A percentile compares a stretch with the other conserved stretches of the same genome.
Conservation (phyloP, 805 yeast genomes). For the Brettanomyces nanus region DNA sequence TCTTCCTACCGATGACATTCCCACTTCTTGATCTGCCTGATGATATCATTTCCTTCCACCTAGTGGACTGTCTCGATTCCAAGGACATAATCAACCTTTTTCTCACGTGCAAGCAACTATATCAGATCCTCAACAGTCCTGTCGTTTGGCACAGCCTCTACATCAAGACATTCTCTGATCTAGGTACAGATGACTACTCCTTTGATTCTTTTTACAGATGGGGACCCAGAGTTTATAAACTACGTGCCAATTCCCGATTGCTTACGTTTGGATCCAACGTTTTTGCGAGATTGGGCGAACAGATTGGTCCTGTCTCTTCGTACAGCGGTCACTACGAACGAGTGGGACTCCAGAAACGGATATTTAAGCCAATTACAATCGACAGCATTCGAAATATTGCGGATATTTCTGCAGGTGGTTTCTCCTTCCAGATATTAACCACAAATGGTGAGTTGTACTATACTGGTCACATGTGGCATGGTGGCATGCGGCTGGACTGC, state of each 20-base stretch:
- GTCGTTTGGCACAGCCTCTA: conserved; percentile 38
- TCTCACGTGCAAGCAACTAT: conserved; percentile 30
- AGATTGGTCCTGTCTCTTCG: too few species aligned
- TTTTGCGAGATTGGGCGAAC: conserved; percentile 39
- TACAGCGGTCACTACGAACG: neutral
- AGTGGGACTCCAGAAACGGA: neutral
- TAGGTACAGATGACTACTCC: conserved; percentile 12
- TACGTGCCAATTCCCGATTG: conserved; percentile 32
- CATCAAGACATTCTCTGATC: conserved; percentile 34
- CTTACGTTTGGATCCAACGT: conserved; percentile 44
- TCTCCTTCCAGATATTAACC: conserved; percentile 50
- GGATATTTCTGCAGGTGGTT: conserved; percentile 59
- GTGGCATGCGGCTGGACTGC: neutral
- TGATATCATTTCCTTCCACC: conserved; percentile 32
- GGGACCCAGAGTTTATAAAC: conserved; percentile 35
- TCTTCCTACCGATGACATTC: neutral
- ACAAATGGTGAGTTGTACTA: conserved; percentile 46
- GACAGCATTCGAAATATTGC: conserved; percentile 15
- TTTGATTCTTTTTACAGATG: conserved; percentile 35
- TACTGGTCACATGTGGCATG: conserved; percentile 32
- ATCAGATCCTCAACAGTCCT: conserved; percentile 29
- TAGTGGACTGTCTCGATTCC: conserved; percentile 27
- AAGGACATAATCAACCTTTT: conserved; percentile 35
- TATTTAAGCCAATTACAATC: neutral
- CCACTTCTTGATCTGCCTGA: conserved; percentile 10